phyloP scores from a whole-genome alignment of 1,284 basidiomycete genomes.

The Paramarasmius palmivorus region DNA sequence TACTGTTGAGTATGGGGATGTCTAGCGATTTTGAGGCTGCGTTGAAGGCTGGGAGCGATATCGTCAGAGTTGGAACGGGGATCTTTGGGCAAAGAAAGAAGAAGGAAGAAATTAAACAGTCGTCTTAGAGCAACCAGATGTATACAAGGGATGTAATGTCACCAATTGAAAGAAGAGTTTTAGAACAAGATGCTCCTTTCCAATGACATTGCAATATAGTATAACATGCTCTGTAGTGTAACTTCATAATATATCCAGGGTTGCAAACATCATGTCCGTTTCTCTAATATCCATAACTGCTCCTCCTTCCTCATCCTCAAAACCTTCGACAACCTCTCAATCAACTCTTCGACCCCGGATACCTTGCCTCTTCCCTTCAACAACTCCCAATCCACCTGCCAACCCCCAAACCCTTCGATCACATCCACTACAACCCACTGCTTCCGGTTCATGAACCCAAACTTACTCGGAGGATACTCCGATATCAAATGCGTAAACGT shows the following conservation, averaged over 20 bases:
- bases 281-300: constrained; percentile 55
- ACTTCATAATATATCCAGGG: no score
- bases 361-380: constrained; percentile 20
- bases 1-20: constrained; percentile 98
- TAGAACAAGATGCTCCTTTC: no score
- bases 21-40: constrained; percentile 93
- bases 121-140: neutral
- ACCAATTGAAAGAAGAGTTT: no score
- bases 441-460: constrained; percentile 9
- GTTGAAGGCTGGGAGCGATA: constrained; percentile 79
- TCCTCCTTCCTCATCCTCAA: constrained; percentile 43
- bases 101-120: constrained; percentile 36
- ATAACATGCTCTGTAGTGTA: no score
- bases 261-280: constrained; percentile 8
- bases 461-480: constrained; percentile 32
- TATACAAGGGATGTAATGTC: no score
- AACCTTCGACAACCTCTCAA: constrained; percentile 13
- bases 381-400: constrained; percentile 34
- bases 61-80: constrained; percentile 90
- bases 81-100: constrained; percentile 81
- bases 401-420: constrained; percentile 51
- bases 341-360: constrained; percentile 14
- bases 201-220: no score
- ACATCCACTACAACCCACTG: constrained; percentile 44
- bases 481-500: constrained; percentile 64